Percentiles rank a stretch among this genome's conserved stretches.
These are phyloP conservation scores for Ettlia oleoabundans DNA, from an alignment of 139 green algal species.

Conservation along the genomic window DNA sequence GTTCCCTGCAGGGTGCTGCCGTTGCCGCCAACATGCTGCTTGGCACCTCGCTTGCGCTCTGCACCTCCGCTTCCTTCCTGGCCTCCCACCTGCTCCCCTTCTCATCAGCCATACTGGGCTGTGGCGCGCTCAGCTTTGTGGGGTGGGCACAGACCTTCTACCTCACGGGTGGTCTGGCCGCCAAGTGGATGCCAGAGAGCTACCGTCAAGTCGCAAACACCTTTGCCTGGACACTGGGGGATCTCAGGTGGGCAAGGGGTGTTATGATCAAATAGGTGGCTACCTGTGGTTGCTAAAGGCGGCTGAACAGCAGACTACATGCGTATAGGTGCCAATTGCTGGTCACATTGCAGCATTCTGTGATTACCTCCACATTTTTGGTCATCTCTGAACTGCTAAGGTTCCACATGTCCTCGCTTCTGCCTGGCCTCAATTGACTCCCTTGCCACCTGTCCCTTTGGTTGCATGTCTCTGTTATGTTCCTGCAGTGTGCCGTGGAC, in stretches of 20 bases:
- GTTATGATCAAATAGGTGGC: neutral
- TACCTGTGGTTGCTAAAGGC: too few relatives aligned
- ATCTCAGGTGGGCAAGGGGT: conserved; percentile 26
- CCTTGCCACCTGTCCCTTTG: neutral
- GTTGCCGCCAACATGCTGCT: conserved; percentile 37
- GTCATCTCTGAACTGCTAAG: too few relatives aligned
- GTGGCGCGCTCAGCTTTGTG: conserved; percentile 34
- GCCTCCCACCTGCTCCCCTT: neutral
- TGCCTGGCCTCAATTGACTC: neutral
- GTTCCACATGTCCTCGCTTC: too few relatives aligned
- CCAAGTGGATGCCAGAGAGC: conserved; percentile 36
- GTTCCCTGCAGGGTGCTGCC: neutral
- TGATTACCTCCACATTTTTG: too few relatives aligned
- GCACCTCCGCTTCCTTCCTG: conserved; percentile 6
- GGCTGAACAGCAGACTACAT: too few relatives aligned
- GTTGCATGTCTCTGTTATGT: neutral
- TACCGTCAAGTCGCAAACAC: conserved; percentile 34
- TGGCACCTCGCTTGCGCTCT: conserved; percentile 22
- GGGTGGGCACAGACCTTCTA: conserved; percentile 43
- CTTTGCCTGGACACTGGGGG: conserved; percentile 42
- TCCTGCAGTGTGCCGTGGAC: conserved; percentile 28
- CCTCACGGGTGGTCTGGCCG: conserved; percentile 32
- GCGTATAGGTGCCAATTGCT: too few relatives aligned
- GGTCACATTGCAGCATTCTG: too few relatives aligned
- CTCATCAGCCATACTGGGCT: conserved; percentile 5